Percentiles rank a stretch among this genome's conserved stretches.
Conservation (phyloP, 2,329 filamentous ascomycete species). For the Neophaeococcomyces mojaviensis region DNA sequence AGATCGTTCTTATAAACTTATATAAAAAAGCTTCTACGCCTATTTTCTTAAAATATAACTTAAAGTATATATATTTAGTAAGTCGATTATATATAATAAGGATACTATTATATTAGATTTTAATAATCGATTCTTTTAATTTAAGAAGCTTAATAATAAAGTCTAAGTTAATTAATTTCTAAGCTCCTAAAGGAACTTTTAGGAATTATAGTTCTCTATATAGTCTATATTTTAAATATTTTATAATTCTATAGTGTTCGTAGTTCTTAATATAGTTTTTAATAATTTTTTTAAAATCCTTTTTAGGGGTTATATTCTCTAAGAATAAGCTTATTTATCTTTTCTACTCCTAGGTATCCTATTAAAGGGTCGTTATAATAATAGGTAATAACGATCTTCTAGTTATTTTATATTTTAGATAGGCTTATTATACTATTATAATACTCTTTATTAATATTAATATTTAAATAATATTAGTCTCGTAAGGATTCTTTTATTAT, state of each 20-base stretch:
- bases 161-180: no score
- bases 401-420: no score
- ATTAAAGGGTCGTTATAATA: conserved; percentile 7
- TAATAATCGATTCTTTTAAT: conserved; percentile 1
- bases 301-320: conserved; percentile 9
- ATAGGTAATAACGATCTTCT: conserved; percentile 6
- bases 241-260: conserved; percentile 8
- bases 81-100: not conserved
- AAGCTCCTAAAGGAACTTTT: conserved; percentile 21
- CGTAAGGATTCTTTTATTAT: no score
- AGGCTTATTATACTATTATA: no score
- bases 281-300: conserved; percentile 10
- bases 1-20: conserved; percentile 1
- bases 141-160: no score
- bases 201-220: conserved; percentile 8
- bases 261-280: conserved; percentile 10
- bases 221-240: conserved; percentile 12
- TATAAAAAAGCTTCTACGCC: conserved; percentile 2
- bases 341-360: conserved; percentile 11
- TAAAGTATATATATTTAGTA: conserved; percentile 6
- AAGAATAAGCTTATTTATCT: conserved; percentile 12
- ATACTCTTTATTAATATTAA: no score
- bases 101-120: conserved; percentile 1
- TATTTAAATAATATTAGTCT: no score
- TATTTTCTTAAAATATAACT: not conserved